A percentile compares a stretch with the other conserved stretches of the same genome.
Evolutionary conservation across 2,329 filamentous ascomycete species (phyloP).

Genomic region (Hyphodiscus sp.): DNA sequence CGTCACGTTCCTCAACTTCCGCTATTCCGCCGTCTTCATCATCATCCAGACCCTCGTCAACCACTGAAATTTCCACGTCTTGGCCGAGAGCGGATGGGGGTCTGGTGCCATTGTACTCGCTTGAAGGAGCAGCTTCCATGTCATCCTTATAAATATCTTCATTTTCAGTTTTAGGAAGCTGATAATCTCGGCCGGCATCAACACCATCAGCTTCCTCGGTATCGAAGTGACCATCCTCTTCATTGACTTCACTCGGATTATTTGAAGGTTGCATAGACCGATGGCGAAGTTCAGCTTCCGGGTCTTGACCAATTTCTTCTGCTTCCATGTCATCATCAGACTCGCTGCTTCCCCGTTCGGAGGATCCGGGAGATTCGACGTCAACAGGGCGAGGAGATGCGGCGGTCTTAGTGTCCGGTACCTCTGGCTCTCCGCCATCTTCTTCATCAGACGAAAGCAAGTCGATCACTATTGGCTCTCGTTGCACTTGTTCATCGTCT

Average conservation of each 20-base stretch:
- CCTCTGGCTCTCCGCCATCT: constrained; percentile 11
- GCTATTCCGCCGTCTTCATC: neutral
- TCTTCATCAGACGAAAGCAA: constrained; percentile 31
- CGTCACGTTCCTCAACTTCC: neutral
- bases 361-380: constrained; percentile 24
- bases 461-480: constrained; percentile 26
- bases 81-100: neutral
- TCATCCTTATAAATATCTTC: neutral
- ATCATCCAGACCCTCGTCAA: neutral
- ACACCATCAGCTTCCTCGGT: neutral
- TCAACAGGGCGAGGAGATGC: constrained; percentile 2
- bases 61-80: neutral
- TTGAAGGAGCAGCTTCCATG: neutral
- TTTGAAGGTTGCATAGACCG: neutral
- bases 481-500: constrained; percentile 15
- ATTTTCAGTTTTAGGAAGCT: too few species aligned
- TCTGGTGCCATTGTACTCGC: neutral
- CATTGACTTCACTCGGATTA: constrained; percentile 3
- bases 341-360: constrained; percentile 8
- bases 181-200: neutral
- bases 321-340: neutral
- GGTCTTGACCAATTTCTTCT: constrained; percentile 5
- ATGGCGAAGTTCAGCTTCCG: neutral
- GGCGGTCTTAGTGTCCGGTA: neutral
- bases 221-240: neutral